Percentiles rank a stretch among this genome's conserved stretches.
Evolutionary conservation across 2,329 filamentous ascomycete genomes (phyloP).

Genomic region (Diaporthe vexans): DNA sequence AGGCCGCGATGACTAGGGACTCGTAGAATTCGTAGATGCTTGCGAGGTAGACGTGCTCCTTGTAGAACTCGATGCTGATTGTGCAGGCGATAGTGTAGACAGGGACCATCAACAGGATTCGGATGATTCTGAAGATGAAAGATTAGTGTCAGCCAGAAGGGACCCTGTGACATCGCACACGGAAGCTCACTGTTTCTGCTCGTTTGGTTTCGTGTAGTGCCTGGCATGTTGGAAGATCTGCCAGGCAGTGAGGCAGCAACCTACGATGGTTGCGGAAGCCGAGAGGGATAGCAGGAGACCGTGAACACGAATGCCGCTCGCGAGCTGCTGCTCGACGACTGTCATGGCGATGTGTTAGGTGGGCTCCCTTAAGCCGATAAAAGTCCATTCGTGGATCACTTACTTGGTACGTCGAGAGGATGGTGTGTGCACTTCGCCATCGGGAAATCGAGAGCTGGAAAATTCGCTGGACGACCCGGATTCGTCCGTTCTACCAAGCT

Average conservation of each 20-base stretch:
- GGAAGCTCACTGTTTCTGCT: neutral
- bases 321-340: neutral
- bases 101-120: neutral
- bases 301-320: neutral
- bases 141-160: neutral
- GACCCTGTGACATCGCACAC: neutral
- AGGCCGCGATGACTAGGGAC: neutral
- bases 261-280: neutral
- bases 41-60: constrained; percentile 1
- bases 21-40: neutral
- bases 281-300: neutral
- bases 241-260: neutral
- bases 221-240: neutral
- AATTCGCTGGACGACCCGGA: neutral
- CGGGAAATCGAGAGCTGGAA: neutral
- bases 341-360: neutral
- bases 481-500: neutral
- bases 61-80: neutral
- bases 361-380: neutral
- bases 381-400: neutral
- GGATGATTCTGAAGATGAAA: neutral
- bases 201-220: constrained; percentile 4
- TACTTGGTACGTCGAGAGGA: neutral
- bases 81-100: constrained; percentile 6
- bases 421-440: neutral